A percentile compares a stretch with the other conserved stretches of the same genome.
Conservation (phyloP, 768 basidiomycete species). For the Xanthoconium stramineum region DNA sequence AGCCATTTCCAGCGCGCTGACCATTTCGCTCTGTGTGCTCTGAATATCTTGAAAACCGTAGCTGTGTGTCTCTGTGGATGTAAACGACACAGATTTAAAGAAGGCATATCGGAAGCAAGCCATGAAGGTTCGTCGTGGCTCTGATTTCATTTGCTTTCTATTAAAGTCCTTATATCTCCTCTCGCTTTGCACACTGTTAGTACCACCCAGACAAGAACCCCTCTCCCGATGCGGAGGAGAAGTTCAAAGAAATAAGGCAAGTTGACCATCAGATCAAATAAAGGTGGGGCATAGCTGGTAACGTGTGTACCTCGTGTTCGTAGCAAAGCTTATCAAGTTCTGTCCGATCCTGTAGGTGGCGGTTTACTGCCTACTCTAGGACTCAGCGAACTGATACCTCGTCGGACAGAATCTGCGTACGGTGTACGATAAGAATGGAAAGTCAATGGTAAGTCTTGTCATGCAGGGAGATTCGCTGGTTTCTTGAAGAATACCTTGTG, state of each 20-base stretch:
- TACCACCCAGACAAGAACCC: conserved; percentile 96
- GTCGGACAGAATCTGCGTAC: conserved; percentile 68
- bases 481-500: conserved; percentile 1
- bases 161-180: background rate
- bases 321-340: conserved; percentile 94
- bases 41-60: conserved; percentile 26
- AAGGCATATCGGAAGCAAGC: conserved; percentile 94
- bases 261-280: conserved; percentile 17
- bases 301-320: conserved; percentile 18
- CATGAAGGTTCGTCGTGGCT: conserved; percentile 64
- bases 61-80: conserved; percentile 72
- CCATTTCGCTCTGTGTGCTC: background rate
- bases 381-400: conserved; percentile 5
- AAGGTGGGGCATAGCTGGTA: conserved; percentile 10
- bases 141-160: background rate
- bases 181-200: conserved; percentile 36
- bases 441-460: conserved; percentile 61
- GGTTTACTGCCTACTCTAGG: conserved; percentile 12
- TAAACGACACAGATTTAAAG: conserved; percentile 79
- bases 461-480: conserved; percentile 5
- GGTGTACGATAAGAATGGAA: conserved; percentile 95
- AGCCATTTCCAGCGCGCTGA: background rate
- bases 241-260: conserved; percentile 95
- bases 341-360: conserved; percentile 70
- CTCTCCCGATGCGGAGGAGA: conserved; percentile 89